Base-by-base conservation (phyloP, 768 basidiomycete genomes). In the Pleurotus platypus region DNA sequence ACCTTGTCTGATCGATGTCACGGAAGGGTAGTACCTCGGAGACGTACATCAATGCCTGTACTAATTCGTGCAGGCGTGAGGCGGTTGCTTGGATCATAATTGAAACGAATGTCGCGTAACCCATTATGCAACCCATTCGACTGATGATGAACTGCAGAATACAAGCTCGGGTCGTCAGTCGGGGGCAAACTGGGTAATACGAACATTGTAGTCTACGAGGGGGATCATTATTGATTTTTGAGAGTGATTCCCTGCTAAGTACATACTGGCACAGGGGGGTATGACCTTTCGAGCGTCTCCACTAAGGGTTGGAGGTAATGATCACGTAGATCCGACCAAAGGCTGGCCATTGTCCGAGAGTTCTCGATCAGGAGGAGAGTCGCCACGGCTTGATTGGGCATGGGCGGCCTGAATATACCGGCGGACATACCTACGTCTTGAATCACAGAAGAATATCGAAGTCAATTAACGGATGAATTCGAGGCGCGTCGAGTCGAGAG, bases 301-400 rank as follows among this genome's bases (percentile, higher is more conserved):
- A 80, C 70, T 42, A 85, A 68, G 7, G 65, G 71, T 16, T 65
- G 69, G 18, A 84, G 70, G 64, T 77, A 78, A 20, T 71, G 74
- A 63, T 78, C 74, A 59, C 75, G 70, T 35, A 84, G 76, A 66
- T 79, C 73, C 60, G 72, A 62, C 83, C 83, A 85, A 20, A 74
- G 68, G 5, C 59, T 16, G 22, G 68, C 65, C 72, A 82, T 78
- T 1, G 67, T 65, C 35, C 71, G 69, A 0, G 83, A 84, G 62
- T 84, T 84, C 69, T 85, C 83, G 60, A 84, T 74, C 58, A 85
- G 70, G 50, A 83, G 72, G n/a, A 75, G 70, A 37, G 69, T 71
- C 57, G n/a, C 42, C 26, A 75, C 64, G 15, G 71, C 69, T 60
- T 74, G 72, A 58, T 70, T 63, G 13, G 68, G 66, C 55, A 62